Base-by-base conservation (phyloP, 1,139 yeast genomes). In the Pichia sp. region DNA sequence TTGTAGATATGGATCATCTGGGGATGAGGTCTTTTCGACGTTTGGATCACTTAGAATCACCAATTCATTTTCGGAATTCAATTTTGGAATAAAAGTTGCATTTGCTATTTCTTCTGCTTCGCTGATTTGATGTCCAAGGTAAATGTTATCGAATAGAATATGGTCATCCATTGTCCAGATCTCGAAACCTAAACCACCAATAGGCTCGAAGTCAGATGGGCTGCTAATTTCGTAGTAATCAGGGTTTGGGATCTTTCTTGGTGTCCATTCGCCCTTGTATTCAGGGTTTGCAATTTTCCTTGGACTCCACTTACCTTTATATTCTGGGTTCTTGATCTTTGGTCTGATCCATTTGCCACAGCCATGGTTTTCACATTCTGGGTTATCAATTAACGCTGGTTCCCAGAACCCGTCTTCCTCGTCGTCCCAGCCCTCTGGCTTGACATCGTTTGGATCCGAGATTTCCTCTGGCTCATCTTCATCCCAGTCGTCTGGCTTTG, bases 41-140 rank as follows among this genome's bases (percentile, higher is more conserved):
- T 72, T 71, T 55, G 79, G 79, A 54, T 72, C 73, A 53, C 71
- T 70, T 6, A 63, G 61, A 29, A 71, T 64, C 29, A 75, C 73
- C 42, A 73, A 75, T 50, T 69, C 67, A 50, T 68, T 67, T 71
- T 91, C 97, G 58, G 84, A 66, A 33, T 74, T 75, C 50, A 72
- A 72, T 73, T 91, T 91, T 51, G 83, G 81, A 33, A 72, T 63
- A 71, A 80, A 91, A 0, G 97, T 90, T 17, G 73, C 69, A 67
- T 91, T 91, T 29, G 97, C 97, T 62, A 91, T 76, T 14, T 66
- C 60, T 72, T 91, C 97, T 8, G 97, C 97, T 66, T 91, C 97
- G 31, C 72, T 75, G 17, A 90, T 72, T 3, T 89, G 83, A 66
- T 88, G 93, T 14, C 97, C 97, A 59, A 92, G 68, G 68, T 90